Evolutionary conservation across 2,329 filamentous ascomycete species (phyloP).

Genomic region (Penicillium sp.): DNA sequence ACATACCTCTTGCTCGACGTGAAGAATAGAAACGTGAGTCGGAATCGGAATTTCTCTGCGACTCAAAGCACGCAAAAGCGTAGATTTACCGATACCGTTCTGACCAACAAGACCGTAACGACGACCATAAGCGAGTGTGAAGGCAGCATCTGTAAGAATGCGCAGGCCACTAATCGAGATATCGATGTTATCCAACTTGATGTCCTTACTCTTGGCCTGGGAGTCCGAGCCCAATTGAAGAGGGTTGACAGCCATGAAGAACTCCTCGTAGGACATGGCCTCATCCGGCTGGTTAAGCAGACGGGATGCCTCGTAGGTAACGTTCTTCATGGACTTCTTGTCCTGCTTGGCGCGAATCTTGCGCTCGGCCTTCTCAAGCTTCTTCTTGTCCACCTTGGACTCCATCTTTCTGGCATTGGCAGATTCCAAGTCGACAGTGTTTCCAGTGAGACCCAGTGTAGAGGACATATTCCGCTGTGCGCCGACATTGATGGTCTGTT

Average conservation of each 20-base stretch:
- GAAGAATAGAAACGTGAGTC: slow-evolving; percentile 96
- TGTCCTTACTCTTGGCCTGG: slow-evolving; percentile 91
- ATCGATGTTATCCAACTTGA: slow-evolving; percentile 96
- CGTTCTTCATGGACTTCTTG: slow-evolving; percentile 97
- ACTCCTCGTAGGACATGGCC: slow-evolving; percentile 94
- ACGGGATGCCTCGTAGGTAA: slow-evolving; percentile 93
- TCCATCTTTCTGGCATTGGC: slow-evolving; percentile 92
- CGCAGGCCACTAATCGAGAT: slow-evolving; percentile 85
- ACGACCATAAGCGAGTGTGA: slow-evolving; percentile 88
- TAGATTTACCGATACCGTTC: slow-evolving; percentile 98
- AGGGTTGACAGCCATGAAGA: slow-evolving; percentile 99
- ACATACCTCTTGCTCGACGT: slow-evolving; percentile 92
- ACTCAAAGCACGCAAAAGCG: slow-evolving; percentile 86
- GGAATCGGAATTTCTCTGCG: slow-evolving; percentile 92
- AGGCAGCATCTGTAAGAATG: slow-evolving; percentile 84
- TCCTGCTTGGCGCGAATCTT: slow-evolving; percentile 98
- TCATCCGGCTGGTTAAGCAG: slow-evolving; percentile 80
- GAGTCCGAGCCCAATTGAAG: slow-evolving; percentile 75
- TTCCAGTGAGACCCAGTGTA: slow-evolving; percentile 81
- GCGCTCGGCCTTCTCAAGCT: slow-evolving; percentile 95
- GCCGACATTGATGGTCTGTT: slow-evolving; percentile 92
- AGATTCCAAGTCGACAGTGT: slow-evolving; percentile 86
- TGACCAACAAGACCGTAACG: slow-evolving; percentile 97
- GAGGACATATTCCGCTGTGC: slow-evolving; percentile 95
- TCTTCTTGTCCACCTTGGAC: slow-evolving; percentile 96